Evolutionary conservation across 805 yeast genomes (phyloP), one percentile per base, ranked within the genome.

Genomic region (Wickerhamomyces ciferrii): DNA sequence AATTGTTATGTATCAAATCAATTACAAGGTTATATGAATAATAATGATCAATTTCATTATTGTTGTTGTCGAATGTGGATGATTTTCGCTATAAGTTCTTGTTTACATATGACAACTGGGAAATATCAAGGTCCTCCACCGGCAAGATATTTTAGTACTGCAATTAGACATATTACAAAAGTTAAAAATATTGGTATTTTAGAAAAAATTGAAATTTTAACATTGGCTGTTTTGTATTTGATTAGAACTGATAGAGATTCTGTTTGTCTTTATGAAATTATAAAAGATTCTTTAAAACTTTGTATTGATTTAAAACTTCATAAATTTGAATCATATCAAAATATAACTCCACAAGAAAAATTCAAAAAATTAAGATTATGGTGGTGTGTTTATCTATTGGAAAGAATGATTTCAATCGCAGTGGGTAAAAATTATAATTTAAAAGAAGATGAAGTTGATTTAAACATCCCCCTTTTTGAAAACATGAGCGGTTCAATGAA

Each of bases 321-420:
- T 53, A 69, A 66, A 50, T 54, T 63, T 14, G 56, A 54, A 38
- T 53, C 71, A 2, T 74, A 74, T 52, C 47, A 54, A 37, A 59
- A 59, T 29, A 56, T 57, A 14, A 42, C 52, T 11, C 52, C 57
- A 31, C 45, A 53, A 7, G 59, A 56, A 32, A 58, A 60, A 46
- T 71, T 73, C 50, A 67, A 69, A 44, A 72, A 70, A 54, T 60
- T 79, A 62, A 69, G 86, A 51, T 63, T 78, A 17, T 82, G 83
- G 65, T 82, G 87, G 87, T 77, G 83, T 57, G 75, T 76, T 8
- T 82, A 81, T 58, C 55, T 79, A n/a, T 56, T 79, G 40, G 87
- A 82, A 55, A 72, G 84, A 56, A 72, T 81, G 65, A 77, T 80
- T 42, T 75, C 82, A 35, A 75, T 80, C 35, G 78, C 84, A 9